Conservation (phyloP, 805 yeast species). For the Starmerella cellae region DNA sequence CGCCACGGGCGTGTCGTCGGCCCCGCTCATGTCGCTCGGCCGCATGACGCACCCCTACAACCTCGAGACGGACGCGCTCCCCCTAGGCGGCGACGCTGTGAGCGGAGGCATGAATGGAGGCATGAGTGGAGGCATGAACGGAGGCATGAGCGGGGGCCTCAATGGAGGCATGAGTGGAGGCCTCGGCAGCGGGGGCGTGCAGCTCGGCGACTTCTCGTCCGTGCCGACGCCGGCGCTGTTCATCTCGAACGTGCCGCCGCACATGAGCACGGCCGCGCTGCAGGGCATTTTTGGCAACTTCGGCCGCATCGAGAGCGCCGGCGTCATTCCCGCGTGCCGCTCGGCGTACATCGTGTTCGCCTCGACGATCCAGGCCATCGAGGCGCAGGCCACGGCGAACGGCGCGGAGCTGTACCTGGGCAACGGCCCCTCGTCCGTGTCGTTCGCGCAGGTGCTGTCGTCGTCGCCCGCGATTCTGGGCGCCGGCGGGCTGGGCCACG, state of each 20-base stretch:
- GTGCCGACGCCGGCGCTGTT: conserved; percentile 43
- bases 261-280: conserved; percentile 41
- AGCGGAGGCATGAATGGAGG: too few species aligned
- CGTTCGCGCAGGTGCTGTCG: conserved; percentile 61
- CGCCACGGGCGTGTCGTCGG: neutral
- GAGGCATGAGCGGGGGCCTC: neutral
- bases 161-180: neutral
- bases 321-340: conserved; percentile 37
- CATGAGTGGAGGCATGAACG: neutral
- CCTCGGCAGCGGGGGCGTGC: conserved; percentile 1
- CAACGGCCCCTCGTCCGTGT: conserved; percentile 54
- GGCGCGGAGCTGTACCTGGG: conserved; percentile 78
- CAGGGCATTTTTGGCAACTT: conserved; percentile 48
- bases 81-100: neutral
- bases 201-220: conserved; percentile 17
- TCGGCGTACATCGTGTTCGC: conserved; percentile 61
- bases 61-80: too few species aligned
- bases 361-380: conserved; percentile 60
- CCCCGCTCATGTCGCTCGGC: neutral
- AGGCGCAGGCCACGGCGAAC: conserved; percentile 62
- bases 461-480: neutral
- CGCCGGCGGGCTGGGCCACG: neutral
- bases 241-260: conserved; percentile 65
- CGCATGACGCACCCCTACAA: neutral
- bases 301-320: conserved; percentile 48